Conservation (phyloP, 257 asterid species). For the Fraxinus americana region DNA sequence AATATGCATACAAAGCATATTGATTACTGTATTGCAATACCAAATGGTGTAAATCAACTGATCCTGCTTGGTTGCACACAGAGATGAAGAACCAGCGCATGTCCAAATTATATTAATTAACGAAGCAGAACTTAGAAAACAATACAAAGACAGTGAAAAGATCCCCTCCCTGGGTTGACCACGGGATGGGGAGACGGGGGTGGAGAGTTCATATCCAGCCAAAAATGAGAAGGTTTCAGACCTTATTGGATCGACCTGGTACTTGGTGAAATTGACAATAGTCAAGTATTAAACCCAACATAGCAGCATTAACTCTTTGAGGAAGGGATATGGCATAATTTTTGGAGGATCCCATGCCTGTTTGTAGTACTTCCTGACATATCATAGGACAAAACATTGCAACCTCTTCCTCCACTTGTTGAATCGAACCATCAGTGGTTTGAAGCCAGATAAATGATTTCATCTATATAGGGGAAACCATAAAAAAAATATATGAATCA, state of each 20-base stretch:
- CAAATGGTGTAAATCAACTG: not conserved
- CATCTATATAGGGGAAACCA: slow-evolving; percentile 34
- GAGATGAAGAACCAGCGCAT: not conserved
- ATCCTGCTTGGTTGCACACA: not conserved
- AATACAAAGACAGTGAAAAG: not conserved
- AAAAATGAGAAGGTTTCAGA: slow-evolving; percentile 21
- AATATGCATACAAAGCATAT: not conserved
- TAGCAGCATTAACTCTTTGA: slow-evolving; percentile 75
- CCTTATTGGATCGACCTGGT: slow-evolving; percentile 95
- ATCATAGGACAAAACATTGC: slow-evolving; percentile 86
- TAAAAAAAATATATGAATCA: not conserved
- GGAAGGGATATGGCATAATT: slow-evolving; percentile 83
- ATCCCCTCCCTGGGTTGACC: not conserved
- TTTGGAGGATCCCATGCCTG: slow-evolving; percentile 87
- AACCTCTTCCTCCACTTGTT: slow-evolving; percentile 89
- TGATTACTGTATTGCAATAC: not conserved
- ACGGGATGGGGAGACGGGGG: no score
- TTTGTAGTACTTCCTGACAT: slow-evolving; percentile 68
- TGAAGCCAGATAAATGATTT: slow-evolving; percentile 89
- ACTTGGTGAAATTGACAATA: slow-evolving; percentile 90
- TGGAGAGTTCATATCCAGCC: not conserved
- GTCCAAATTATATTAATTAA: not conserved
- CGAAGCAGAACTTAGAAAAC: not conserved
- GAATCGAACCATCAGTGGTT: slow-evolving; percentile 76
- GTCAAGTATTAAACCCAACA: slow-evolving; percentile 83